Percentiles rank a stretch among this genome's conserved stretches.
These are phyloP conservation scores for Kwoniella shandongensis DNA, from an alignment of 768 basidiomycete species.

Conservation along the genomic window DNA sequence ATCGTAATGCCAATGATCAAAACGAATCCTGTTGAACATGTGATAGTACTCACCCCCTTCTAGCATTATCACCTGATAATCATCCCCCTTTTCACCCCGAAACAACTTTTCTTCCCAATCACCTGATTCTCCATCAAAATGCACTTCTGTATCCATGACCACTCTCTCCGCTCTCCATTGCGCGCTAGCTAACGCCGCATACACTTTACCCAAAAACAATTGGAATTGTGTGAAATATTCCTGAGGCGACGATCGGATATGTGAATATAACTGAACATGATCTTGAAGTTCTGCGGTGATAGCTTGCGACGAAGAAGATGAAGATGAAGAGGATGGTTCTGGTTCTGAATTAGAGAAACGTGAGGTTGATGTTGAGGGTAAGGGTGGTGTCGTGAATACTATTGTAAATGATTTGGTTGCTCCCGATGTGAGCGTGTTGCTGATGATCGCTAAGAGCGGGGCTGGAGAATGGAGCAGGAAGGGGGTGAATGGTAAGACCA, in stretches of 20 bases:
- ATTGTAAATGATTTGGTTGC: slow-evolving; percentile 15
- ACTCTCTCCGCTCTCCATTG: slow-evolving; percentile 66
- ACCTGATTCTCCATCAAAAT: slow-evolving; percentile 62
- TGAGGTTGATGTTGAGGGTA: neutral
- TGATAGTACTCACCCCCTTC: slow-evolving; percentile 11
- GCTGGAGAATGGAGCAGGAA: slow-evolving; percentile 11
- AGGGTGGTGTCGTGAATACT: slow-evolving; percentile 13
- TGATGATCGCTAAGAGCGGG: slow-evolving; percentile 24
- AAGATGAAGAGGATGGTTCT: slow-evolving; percentile 25
- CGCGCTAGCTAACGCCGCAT: slow-evolving; percentile 70
- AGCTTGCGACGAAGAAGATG: slow-evolving; percentile 14
- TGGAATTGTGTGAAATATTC: slow-evolving; percentile 67
- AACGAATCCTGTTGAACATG: no score
- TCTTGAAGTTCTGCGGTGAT: neutral
- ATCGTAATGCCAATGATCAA: no score
- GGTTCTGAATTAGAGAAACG: slow-evolving; percentile 3
- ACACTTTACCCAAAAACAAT: slow-evolving; percentile 73
- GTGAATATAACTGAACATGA: slow-evolving; percentile 26
- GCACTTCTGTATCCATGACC: slow-evolving; percentile 73
- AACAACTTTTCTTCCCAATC: slow-evolving; percentile 48
- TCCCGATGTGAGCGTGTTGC: slow-evolving; percentile 7
- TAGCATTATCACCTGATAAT: slow-evolving; percentile 19
- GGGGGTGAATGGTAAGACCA: slow-evolving; percentile 40
- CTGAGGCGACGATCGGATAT: slow-evolving; percentile 22
- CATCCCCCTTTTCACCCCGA: slow-evolving; percentile 51